Percentiles rank a stretch among this genome's conserved stretches.
Conservation (phyloP, 495 filamentous ascomycete species). For the Neurospora pannonica region DNA sequence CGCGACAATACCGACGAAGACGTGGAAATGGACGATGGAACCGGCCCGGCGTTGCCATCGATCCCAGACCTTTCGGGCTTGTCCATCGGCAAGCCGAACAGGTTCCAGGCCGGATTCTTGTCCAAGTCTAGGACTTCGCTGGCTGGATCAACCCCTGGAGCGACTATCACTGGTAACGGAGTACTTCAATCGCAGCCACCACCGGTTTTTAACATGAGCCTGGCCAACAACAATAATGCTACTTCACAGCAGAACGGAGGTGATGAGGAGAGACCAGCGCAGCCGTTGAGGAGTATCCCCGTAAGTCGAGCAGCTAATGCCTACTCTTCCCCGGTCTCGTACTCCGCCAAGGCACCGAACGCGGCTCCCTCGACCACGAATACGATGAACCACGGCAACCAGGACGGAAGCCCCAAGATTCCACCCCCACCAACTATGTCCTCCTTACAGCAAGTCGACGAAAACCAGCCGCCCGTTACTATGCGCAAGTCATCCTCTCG, state of each 20-base stretch:
- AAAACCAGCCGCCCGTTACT: slow-evolving; percentile 28
- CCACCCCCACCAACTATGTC: slow-evolving; percentile 4
- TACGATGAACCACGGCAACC: not conserved
- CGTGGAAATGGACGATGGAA: slow-evolving; percentile 38
- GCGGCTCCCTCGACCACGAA: not conserved
- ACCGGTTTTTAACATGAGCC: slow-evolving; percentile 53
- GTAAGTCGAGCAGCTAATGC: slow-evolving; percentile 32
- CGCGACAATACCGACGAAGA: slow-evolving; percentile 25
- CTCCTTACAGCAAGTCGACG: slow-evolving; percentile 16
- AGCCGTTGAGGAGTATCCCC: slow-evolving; percentile 33
- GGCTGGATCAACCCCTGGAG: not conserved
- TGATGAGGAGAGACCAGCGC: slow-evolving; percentile 49
- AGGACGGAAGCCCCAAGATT: slow-evolving; percentile 17
- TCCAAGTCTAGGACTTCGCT: slow-evolving; percentile 45
- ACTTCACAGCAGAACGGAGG: not conserved
- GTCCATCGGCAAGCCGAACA: slow-evolving; percentile 50
- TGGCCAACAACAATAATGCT: slow-evolving; percentile 31
- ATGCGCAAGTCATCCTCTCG: slow-evolving; percentile 14
- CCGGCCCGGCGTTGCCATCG: slow-evolving; percentile 40
- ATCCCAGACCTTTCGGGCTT: slow-evolving; percentile 34
- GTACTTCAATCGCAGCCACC: slow-evolving; percentile 14
- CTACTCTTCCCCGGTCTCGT: slow-evolving; percentile 23
- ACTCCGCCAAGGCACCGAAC: not conserved
- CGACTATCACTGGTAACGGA: slow-evolving; percentile 4
- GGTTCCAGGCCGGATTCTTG: slow-evolving; percentile 88